Percentiles rank a stretch among this genome's conserved stretches.
Conservation (phyloP, 176 grass and related monocot genomes). For the Eremochloa ophiuroides region DNA sequence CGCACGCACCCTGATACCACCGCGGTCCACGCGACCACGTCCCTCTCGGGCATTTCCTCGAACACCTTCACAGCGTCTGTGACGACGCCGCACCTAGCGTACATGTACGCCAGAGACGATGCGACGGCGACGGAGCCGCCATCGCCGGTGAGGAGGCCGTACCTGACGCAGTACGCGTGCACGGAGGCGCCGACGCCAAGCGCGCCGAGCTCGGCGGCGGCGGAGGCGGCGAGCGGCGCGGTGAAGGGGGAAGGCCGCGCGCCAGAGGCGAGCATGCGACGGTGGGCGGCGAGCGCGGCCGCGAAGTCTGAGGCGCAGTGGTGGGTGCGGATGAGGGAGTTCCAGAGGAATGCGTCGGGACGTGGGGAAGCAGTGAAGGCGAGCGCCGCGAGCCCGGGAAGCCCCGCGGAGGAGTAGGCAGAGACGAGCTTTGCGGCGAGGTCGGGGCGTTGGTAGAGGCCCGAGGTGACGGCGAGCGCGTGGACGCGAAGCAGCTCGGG, state of each 20-base stretch:
- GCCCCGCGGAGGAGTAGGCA: slow-evolving; percentile 46
- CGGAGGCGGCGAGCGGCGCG: slow-evolving; percentile 50
- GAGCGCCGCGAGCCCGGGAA: slow-evolving; percentile 33
- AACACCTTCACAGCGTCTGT: slow-evolving; percentile 45
- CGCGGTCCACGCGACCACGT: slow-evolving; percentile 68
- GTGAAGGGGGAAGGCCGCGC: slow-evolving; percentile 52
- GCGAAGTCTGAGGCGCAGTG: slow-evolving; percentile 37
- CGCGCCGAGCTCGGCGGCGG: slow-evolving; percentile 51
- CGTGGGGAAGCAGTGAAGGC: slow-evolving; percentile 33
- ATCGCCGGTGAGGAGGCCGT: slow-evolving; percentile 43
- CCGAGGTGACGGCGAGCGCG: slow-evolving; percentile 45
- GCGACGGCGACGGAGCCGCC: slow-evolving; percentile 45
- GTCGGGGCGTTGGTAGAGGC: slow-evolving; percentile 48
- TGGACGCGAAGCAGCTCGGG: slow-evolving; percentile 43
- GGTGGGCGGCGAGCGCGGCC: slow-evolving; percentile 30
- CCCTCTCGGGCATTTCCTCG: slow-evolving; percentile 60
- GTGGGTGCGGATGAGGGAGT: slow-evolving; percentile 54
- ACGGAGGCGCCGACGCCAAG: slow-evolving; percentile 41
- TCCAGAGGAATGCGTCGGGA: slow-evolving; percentile 75
- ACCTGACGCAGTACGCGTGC: slow-evolving; percentile 48
- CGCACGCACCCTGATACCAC: slow-evolving; percentile 61
- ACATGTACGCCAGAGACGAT: slow-evolving; percentile 69
- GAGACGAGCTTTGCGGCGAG: slow-evolving; percentile 67
- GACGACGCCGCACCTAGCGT: slow-evolving; percentile 42
- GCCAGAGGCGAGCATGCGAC: slow-evolving; percentile 41